Evolutionary conservation across 345 rosid genomes (phyloP).

Genomic region (Ailanthus altissimus): DNA sequence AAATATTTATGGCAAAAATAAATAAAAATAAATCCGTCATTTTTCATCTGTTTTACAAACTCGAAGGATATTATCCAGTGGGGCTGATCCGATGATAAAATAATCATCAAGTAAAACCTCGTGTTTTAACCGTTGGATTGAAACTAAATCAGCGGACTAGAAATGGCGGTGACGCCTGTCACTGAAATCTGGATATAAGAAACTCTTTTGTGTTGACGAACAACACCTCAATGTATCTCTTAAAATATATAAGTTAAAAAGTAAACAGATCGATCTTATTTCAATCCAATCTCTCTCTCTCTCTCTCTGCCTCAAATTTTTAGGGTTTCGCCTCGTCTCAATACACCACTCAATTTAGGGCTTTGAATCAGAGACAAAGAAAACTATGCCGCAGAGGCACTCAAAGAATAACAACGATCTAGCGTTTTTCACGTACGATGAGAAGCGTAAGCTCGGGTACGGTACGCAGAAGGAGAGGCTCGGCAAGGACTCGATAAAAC

Average conservation of each 20-base stretch:
- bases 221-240: neutral
- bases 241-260: no score
- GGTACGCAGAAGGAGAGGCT: constrained; percentile 97
- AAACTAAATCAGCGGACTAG: no score
- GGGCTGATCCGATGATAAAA: no score
- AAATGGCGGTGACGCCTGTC: neutral
- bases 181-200: neutral
- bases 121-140: neutral
- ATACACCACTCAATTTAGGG: neutral
- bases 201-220: neutral
- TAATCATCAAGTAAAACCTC: neutral
- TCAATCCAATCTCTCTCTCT: neutral
- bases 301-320: constrained; percentile 1
- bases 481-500: constrained; percentile 92
- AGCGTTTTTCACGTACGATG: constrained; percentile 97
- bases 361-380: neutral
- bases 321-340: constrained; percentile 29
- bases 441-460: constrained; percentile 89
- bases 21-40: no score
- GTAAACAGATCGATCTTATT: no score
- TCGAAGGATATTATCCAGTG: no score
- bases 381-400: constrained; percentile 92
- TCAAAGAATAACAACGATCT: constrained; percentile 97
- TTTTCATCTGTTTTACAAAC: no score
- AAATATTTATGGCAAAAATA: no score